A percentile compares a stretch with the other conserved stretches of the same genome.
Conservation (phyloP, 129 eudicot genomes). For the Erigeron canadensis region DNA sequence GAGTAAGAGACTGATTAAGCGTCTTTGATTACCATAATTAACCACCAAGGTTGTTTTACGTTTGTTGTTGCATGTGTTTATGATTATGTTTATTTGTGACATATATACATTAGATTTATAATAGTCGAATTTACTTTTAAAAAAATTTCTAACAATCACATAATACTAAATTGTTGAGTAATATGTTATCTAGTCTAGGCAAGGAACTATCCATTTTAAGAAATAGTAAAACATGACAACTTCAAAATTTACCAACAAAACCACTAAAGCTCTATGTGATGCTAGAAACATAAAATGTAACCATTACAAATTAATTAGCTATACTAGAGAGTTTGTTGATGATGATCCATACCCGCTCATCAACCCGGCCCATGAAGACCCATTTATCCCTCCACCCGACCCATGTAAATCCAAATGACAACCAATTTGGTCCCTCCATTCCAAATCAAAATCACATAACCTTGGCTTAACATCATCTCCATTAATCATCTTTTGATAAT, state of each 20-base stretch:
- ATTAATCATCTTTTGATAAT: conserved; percentile 25
- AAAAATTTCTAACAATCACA: too few relatives aligned
- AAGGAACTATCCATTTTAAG: too few relatives aligned
- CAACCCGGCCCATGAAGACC: conserved; percentile 54
- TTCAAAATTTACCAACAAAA: conserved; percentile 1
- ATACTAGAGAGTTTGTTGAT: conserved; percentile 50
- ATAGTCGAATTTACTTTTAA: too few relatives aligned
- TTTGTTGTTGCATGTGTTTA: too few relatives aligned
- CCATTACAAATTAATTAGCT: background rate
- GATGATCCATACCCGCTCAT: conserved; percentile 66
- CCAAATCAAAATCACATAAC: conserved; percentile 49
- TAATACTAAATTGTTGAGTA: too few relatives aligned
- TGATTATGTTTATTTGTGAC: too few relatives aligned
- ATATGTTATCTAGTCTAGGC: too few relatives aligned
- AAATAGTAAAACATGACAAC: background rate
- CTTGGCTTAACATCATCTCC: conserved; percentile 58
- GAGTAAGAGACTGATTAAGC: too few relatives aligned
- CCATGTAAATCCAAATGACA: conserved; percentile 38
- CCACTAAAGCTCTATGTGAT: background rate
- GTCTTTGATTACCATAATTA: too few relatives aligned
- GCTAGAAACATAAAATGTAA: background rate
- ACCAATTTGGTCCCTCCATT: conserved; percentile 67
- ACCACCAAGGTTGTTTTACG: too few relatives aligned
- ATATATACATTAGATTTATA: too few relatives aligned
- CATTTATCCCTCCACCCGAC: conserved; percentile 22